These are phyloP conservation scores for Babesia ovis DNA, from an alignment of 169 alveolate genomes.

Conservation along the genomic window DNA sequence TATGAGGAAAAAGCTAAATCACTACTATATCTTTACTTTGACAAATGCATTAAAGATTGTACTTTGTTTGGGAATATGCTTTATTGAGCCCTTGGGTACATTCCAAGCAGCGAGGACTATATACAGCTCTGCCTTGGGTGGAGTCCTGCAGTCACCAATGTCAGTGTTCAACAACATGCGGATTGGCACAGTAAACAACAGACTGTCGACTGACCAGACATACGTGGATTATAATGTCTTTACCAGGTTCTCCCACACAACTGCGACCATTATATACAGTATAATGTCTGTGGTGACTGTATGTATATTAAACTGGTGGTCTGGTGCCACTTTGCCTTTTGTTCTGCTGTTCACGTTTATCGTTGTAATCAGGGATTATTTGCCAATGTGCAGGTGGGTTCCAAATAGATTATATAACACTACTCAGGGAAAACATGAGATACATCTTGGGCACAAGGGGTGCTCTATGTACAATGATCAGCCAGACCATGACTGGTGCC, in stretches of 20 bases:
- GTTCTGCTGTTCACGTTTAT: conserved; percentile 39
- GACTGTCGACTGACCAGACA: conserved; percentile 64
- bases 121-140: conserved; percentile 49
- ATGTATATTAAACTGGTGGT: conserved; percentile 53
- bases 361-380: conserved; percentile 49
- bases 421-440: conserved; percentile 52
- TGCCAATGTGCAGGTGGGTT: conserved; percentile 61
- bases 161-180: conserved; percentile 48
- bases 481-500: conserved; percentile 60
- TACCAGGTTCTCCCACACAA: conserved; percentile 48
- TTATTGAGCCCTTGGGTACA: conserved; percentile 58
- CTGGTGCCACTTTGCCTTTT: conserved; percentile 34
- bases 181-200: conserved; percentile 59
- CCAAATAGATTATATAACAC: neutral
- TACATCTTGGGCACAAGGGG: conserved; percentile 44
- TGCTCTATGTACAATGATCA: conserved; percentile 45
- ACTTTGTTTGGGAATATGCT: conserved; percentile 35
- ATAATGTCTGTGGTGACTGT: conserved; percentile 38
- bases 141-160: conserved; percentile 54
- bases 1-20: conserved; percentile 29
- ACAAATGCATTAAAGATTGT: conserved; percentile 37
- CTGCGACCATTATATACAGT: conserved; percentile 35
- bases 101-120: conserved; percentile 54
- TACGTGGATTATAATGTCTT: conserved; percentile 65
- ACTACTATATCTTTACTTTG: conserved; percentile 45